Base-by-base conservation (phyloP, 2,329 filamentous ascomycete species). In the Ophioceras dolichostomum region DNA sequence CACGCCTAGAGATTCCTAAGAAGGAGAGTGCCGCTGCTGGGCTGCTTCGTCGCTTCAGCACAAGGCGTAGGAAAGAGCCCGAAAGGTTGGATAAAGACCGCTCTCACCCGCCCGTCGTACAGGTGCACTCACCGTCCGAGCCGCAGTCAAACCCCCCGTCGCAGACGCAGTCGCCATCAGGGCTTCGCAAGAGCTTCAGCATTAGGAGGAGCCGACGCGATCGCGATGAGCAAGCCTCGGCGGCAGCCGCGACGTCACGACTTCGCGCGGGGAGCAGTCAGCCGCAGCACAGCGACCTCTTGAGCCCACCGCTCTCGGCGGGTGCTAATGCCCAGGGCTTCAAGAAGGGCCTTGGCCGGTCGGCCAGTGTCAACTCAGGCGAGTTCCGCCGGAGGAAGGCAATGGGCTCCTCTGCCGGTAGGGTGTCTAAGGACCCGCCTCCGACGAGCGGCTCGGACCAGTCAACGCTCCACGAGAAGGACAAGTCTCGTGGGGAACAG, bases 21-120 rank as follows among this genome's bases (percentile, higher is more conserved):
- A 94, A 91, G 57, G 89, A 95, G 56, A 91, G 86, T 50, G 76
- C 84, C 4, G 86, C 88, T 26, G 83, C 78, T 19, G 85, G 88
- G 20, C 67, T 98, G 36, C 65, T 98, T 34, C 75, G 91, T 46
- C 76, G 91, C 27, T 88, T 98, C 55, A 96, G 89, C 62, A 96
- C 91, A 7, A 76, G 89, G 45, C 77, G 81, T 49, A 74, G 79
- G 20, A 76, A 73, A 56, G 84, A 83, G 46, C 72, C 68, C 47
- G 74, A 73, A 59, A 71, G 70, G 41, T 65, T 71, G 41, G 33
- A 35, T 18, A 74, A 65, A 49, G 76, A 75, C 44, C 72, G 77
- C 10, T 79, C 81, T 27, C 77, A 81, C 34, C 83, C 85, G 30
- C 79, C 82, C 31, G 59, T 71, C 31, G 72, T 94, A 26, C 83